Percentiles rank a stretch among this genome's conserved stretches.
phyloP scores from a whole-genome alignment of 331 rosid genomes.

The Malus hybrid region DNA sequence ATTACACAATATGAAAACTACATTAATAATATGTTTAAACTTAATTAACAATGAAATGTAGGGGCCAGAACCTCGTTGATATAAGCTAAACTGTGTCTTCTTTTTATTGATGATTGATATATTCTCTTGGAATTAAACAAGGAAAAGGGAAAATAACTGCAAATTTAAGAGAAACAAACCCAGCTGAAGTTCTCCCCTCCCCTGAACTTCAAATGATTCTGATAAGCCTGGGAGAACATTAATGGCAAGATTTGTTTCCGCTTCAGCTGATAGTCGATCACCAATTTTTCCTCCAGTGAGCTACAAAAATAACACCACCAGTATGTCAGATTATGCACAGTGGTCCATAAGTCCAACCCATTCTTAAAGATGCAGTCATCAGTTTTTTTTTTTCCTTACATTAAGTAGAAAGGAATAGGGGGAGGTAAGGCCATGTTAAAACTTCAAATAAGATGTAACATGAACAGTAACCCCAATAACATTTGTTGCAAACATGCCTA shows the following conservation, averaged over 20 bases:
- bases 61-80: background rate
- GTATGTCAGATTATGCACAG: conserved; percentile 12
- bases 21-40: conserved; percentile 9
- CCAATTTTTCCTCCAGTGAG: conserved; percentile 92
- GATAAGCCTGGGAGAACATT: conserved; percentile 92
- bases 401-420: background rate
- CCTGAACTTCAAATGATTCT: conserved; percentile 93
- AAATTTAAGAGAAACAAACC: conserved; percentile 46
- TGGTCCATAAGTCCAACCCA: background rate
- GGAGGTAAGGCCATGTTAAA: background rate
- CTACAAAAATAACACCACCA: conserved; percentile 39
- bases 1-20: conserved; percentile 17
- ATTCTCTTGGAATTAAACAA: conserved; percentile 7
- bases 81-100: background rate
- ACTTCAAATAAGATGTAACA: background rate
- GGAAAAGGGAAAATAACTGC: background rate
- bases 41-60: background rate
- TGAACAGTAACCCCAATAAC: background rate
- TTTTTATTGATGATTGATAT: background rate
- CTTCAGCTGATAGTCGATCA: conserved; percentile 81
- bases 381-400: background rate
- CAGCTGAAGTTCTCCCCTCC: conserved; percentile 97
- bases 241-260: conserved; percentile 97
- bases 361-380: background rate
- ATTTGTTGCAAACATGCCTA: background rate